Evolutionary conservation across 768 basidiomycete genomes (phyloP), one percentile per base, ranked within the genome.

Genomic region (Clitopilus hobsonii): DNA sequence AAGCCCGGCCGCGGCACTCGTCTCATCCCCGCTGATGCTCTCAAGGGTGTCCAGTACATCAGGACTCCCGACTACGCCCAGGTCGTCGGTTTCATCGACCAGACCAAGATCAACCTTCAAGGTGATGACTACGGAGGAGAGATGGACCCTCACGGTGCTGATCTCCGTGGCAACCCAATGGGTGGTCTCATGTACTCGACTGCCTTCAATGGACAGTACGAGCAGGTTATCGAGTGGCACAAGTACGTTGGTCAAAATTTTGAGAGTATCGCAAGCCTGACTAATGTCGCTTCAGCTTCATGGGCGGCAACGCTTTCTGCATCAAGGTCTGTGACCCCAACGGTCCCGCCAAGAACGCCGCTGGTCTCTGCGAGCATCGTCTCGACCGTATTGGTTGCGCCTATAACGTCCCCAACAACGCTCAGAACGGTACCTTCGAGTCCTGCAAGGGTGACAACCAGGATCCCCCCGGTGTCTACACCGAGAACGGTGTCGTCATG

Each of bases 371-470:
- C 73, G 73, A 88, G 66, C 85, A 93, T 75, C 78, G 83, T 57
- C 86, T 74, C 56, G 89, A 91, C 64, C 86, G 85, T 55, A 84
- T 90, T 51, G 91, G 91, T 8, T 86, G 87, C 60, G 63, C 58
- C 2, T 91, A 84, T 75, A 92, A 91, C 65, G 85, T 80, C 16
- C 90, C 90, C 14, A 83, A 79, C 66, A 68, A 73, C 28, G 86
- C 86, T 29, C 65, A 76, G 49, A 72, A 84, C 45, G 80, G 78
- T 25, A 72, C 74, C 0, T 92, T 89, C 70, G 81, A 83, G 55
- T 70, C 75, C 6, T 93, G 91, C 71, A 64, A 79, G 7, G 82
- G 83, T 22, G 86, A 89, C n/a, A 72, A 81, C 63, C 83, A 85
- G 73, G 74, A 76, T 14, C 75, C 75, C 51, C 82, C 84, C 6